Evolutionary conservation across 495 filamentous ascomycete species (phyloP).

Genomic region (Evansstolkia leycettana): DNA sequence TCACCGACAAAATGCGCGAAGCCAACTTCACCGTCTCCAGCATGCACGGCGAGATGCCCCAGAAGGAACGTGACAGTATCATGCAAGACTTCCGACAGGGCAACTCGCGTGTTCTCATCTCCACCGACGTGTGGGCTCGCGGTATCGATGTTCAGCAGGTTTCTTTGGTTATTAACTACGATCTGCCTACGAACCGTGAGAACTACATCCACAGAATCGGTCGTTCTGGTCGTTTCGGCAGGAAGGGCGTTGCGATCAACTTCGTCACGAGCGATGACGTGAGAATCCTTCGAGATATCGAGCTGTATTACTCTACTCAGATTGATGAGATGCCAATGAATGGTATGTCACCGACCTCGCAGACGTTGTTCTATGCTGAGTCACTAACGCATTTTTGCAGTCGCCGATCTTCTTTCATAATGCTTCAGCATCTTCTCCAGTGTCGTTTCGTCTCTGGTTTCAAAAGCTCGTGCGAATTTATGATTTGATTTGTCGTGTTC

Average conservation of each 20-base stretch:
- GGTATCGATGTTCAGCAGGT: conserved; percentile 99
- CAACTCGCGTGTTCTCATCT: conserved; percentile 93
- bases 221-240: conserved; percentile 86
- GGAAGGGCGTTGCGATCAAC: conserved; percentile 99
- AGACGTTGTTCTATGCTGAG: background rate
- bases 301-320: conserved; percentile 94
- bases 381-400: conserved; percentile 12
- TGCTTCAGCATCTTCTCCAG: conserved; percentile 1
- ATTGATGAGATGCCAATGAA: conserved; percentile 99
- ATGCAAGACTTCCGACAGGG: conserved; percentile 99
- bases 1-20: conserved; percentile 97
- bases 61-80: conserved; percentile 93
- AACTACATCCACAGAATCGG: conserved; percentile 99
- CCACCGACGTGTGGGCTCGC: conserved; percentile 92
- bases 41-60: conserved; percentile 99
- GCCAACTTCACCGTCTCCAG: conserved; percentile 96
- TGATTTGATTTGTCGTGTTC: background rate
- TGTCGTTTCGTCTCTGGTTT: background rate
- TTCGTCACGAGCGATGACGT: conserved; percentile 98
- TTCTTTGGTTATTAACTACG: conserved; percentile 99
- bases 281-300: conserved; percentile 93
- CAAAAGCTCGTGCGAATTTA: background rate
- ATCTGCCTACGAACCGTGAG: conserved; percentile 95
- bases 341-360: conserved; percentile 19
- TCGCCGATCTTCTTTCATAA: conserved; percentile 37